phyloP scores from a whole-genome alignment of 768 basidiomycete genomes.

The Imleria badia region DNA sequence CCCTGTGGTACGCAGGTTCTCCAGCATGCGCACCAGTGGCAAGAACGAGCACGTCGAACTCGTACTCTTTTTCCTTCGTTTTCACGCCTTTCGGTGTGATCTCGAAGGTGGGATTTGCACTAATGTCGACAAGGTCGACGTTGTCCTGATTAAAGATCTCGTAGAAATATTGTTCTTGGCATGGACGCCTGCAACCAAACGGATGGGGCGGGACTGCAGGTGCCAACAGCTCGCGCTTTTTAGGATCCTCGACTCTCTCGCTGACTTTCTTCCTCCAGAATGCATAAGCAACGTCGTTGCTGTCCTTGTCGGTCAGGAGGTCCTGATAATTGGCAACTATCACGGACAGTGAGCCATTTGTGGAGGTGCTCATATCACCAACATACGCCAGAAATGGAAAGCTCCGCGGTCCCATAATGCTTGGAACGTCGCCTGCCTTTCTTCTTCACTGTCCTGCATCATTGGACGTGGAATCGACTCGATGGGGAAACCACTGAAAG shows the following conservation, averaged over 20 bases:
- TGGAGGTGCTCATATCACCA: neutral
- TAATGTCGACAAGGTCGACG: constrained; percentile 8
- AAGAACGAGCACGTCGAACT: constrained; percentile 6
- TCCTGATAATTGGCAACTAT: constrained; percentile 11
- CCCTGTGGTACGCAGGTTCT: neutral
- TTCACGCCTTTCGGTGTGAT: constrained; percentile 3
- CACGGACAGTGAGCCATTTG: neutral
- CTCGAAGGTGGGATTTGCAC: constrained; percentile 1
- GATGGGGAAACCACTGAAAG: neutral
- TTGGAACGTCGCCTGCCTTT: constrained; percentile 6
- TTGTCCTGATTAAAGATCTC: constrained; percentile 12
- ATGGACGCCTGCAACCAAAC: constrained; percentile 7
- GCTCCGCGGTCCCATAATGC: constrained; percentile 7
- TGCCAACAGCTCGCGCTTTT: constrained; percentile 1
- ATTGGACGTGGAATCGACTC: constrained; percentile 7
- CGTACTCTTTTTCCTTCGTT: constrained; percentile 5
- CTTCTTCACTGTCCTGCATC: constrained; percentile 9
- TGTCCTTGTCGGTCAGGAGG: neutral
- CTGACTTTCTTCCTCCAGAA: constrained; percentile 12
- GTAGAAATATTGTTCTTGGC: constrained; percentile 7
- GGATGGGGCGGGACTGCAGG: constrained; percentile 3
- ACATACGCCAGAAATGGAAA: constrained; percentile 14
- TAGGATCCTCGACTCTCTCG: neutral
- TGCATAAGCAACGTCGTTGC: neutral
- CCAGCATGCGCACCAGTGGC: neutral